Base-by-base conservation (phyloP, 2,329 filamentous ascomycete species). In the Leptosphaerulina australis region DNA sequence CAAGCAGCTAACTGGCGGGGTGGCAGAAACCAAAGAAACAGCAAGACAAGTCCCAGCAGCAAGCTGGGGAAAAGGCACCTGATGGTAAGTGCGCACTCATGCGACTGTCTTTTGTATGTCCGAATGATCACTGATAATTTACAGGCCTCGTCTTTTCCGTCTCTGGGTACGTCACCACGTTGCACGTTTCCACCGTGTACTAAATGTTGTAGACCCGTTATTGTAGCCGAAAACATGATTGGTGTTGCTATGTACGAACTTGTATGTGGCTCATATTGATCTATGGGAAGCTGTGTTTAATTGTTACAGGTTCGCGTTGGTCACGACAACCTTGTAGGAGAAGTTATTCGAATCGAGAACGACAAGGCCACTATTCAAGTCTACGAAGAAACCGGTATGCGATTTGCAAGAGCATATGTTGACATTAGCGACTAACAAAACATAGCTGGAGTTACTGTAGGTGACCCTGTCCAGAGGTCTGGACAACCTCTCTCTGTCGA, bases 201-300 rank as follows among this genome's bases (percentile, higher is more conserved):
- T 73, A 54, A 73, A 55, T 49, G 25, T 22, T 7, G 11, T 34
- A 77, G 90, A 63, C 94, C 94, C 71, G 94, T 99, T 81, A 88
- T 99, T 68, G 84, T 99, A 66, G 94, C 93, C 73, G 93, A 97
- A 81, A 87, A 97, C 77, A 96, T 99, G 92, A 91, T 93, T 72
- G 94, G 94, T 76, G 94, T 94, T 83, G 92, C 94, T 76, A 99
- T 99, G 94, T 97, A 97, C 85, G 94, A 99, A 80, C 83, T 99
- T 80, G 91, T 91, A 81, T 66, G 85, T 75, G 25, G 10, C 18
- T 44, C 46, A 1, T 14, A 24, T 30, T 22, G 46, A 24, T 31
- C 50, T n/a, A 2, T 7, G 34, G 21, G 12, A 29, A 1, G 24
- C 28, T 9, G 4, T 21, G 18, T 40, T 44, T 70, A 36, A 70